Percentiles rank a stretch among this genome's conserved stretches.
phyloP scores from a whole-genome alignment of 2,329 filamentous ascomycete genomes.

The Xylaria sp. region DNA sequence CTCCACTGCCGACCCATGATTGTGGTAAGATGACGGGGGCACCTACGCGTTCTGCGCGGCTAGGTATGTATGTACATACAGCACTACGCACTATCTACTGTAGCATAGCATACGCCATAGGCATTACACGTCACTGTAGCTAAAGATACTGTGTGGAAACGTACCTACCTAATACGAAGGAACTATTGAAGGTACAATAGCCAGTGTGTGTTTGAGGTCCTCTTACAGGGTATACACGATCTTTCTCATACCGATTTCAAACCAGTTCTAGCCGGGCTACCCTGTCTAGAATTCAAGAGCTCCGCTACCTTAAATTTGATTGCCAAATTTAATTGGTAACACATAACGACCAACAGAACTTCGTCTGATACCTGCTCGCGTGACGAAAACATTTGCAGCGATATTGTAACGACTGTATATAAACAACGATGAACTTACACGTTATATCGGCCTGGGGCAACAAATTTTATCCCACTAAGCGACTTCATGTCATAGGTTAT shows the following conservation, averaged over 20 bases:
- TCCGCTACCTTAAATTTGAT: background rate
- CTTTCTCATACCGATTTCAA: background rate
- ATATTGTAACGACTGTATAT: too few species aligned
- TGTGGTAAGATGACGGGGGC: background rate
- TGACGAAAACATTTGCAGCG: too few species aligned
- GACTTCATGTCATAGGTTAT: too few species aligned
- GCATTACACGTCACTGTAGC: too few species aligned
- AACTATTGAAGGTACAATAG: background rate
- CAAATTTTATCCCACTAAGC: too few species aligned
- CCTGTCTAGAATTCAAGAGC: too few species aligned
- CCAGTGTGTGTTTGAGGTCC: background rate
- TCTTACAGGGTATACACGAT: background rate
- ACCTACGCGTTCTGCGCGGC: background rate
- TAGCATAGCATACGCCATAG: too few species aligned
- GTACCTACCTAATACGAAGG: background rate
- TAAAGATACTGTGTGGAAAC: background rate
- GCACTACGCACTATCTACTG: too few species aligned
- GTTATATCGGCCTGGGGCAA: too few species aligned
- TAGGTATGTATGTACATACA: background rate
- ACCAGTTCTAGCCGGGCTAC: too few species aligned
- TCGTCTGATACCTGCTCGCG: background rate
- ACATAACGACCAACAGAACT: background rate
- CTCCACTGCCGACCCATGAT: background rate
- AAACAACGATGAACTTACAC: too few species aligned
- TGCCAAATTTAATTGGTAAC: background rate